Base-by-base conservation (phyloP, 371 early-diverging fungal genomes). In the Rozella allomycis region DNA sequence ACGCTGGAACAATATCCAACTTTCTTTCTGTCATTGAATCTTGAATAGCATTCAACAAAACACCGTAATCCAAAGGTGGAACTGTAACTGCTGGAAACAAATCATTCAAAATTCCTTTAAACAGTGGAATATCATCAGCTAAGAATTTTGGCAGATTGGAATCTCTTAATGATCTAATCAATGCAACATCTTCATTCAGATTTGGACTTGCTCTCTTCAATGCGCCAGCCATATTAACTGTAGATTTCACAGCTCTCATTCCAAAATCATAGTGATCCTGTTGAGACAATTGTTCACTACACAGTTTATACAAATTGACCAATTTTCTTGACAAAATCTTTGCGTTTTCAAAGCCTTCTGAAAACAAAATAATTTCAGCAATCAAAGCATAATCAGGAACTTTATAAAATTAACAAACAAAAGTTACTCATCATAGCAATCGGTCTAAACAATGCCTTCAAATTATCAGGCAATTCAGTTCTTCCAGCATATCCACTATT, bases 351-450 rank as follows among this genome's bases (percentile, higher is more conserved):
- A 65, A 65, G 4, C 66, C 66, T 38, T 65, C 66, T 8, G 62
- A 62, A 40, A 54, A 65, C 9, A 65, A 52, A 50, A 65, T 60
- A 37, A 65, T 65, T 40, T 65, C 66, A 11, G 66, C 62, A 52
- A 65, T 65, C 13, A 65, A 41, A 5, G 62, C 58, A 34, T 65
- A 65, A 34, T 64, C 65, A 17, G 66, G 66, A 33, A 65, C n/a
- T n/a, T n/a, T n/a, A n/a, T n/a, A n/a, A n/a, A n/a, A n/a, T n/a
- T n/a, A n/a, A n/a, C n/a, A n/a, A n/a, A n/a, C n/a, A n/a, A n/a
- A n/a, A n/a, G n/a, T n/a, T n/a, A n/a, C n/a, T 62, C 66, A 65
- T 65, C 66, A 65, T 65, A n/a, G 62, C 52, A 20, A 65, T 65
- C 2, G 65, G 65, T 20, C 65, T 36, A 46, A 67, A 67, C 12